Percentiles rank a stretch among this genome's conserved stretches.
phyloP scores from a whole-genome alignment of 768 basidiomycete species.

The Mycena sanguinolenta region DNA sequence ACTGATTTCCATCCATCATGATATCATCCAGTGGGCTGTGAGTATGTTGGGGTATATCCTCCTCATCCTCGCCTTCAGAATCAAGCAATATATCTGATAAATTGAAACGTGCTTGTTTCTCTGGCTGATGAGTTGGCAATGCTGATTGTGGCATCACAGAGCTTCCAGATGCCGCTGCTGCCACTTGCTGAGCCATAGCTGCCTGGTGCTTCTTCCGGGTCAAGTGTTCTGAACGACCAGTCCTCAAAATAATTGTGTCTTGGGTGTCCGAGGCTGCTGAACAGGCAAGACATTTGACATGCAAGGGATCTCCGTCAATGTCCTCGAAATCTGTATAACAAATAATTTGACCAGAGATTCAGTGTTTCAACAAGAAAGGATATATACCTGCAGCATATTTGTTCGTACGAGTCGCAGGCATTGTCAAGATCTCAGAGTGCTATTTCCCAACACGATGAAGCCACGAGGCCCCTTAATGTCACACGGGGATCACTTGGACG shows the following conservation, averaged over 20 bases:
- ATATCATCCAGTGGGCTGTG: neutral
- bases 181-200: neutral
- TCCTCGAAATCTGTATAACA: constrained; percentile 1
- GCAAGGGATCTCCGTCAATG: neutral
- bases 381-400: neutral
- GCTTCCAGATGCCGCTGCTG: too few relatives aligned
- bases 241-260: constrained; percentile 4
- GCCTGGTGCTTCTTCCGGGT: neutral
- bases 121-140: neutral
- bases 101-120: neutral
- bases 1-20: constrained; percentile 11
- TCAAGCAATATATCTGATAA: constrained; percentile 3
- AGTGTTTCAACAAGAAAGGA: neutral
- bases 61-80: constrained; percentile 1
- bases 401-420: constrained; percentile 5
- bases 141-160: neutral
- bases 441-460: too few relatives aligned
- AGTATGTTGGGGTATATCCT: neutral
- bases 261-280: neutral
- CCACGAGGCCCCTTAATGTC: too few relatives aligned
- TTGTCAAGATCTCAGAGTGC: neutral
- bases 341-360: neutral
- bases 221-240: neutral
- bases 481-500: too few relatives aligned
- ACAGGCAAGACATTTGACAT: constrained; percentile 14